Evolutionary conservation across 768 basidiomycete species (phyloP).

Genomic region (Hericium erinaceus): DNA sequence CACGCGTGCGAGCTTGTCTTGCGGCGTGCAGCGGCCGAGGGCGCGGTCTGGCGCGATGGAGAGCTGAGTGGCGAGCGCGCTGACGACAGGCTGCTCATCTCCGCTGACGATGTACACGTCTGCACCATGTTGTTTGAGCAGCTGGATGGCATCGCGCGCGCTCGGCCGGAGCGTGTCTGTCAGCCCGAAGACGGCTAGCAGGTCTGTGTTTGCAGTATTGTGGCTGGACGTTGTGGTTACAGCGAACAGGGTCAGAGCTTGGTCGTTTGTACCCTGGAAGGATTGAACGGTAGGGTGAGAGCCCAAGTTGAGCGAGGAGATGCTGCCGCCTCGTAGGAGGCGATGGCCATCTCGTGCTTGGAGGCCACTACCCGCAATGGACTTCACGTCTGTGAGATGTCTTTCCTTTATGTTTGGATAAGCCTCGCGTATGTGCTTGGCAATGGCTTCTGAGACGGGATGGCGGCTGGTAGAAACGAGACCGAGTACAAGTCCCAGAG

Average conservation of each 20-base stretch:
- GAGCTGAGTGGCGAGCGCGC: conserved; percentile 29
- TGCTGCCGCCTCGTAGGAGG: conserved; percentile 28
- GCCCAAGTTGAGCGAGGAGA: conserved; percentile 22
- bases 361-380: conserved; percentile 29
- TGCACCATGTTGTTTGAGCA: conserved; percentile 27
- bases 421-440: conserved; percentile 19
- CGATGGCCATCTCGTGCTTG: conserved; percentile 24
- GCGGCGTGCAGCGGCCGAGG: conserved; percentile 35
- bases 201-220: conserved; percentile 9
- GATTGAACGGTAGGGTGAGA: conserved; percentile 17
- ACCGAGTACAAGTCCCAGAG: conserved; percentile 17
- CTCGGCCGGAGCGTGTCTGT: conserved; percentile 38
- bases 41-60: conserved; percentile 29
- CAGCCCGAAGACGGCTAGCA: conserved; percentile 29
- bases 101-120: conserved; percentile 41
- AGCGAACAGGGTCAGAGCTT: conserved; percentile 37
- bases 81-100: conserved; percentile 36
- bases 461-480: conserved; percentile 27
- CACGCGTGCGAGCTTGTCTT: conserved; percentile 32
- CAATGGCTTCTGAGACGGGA: conserved; percentile 27
- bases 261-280: conserved; percentile 24
- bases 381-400: conserved; percentile 16
- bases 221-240: conserved; percentile 16
- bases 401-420: background rate
- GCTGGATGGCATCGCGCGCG: conserved; percentile 26